Conservation (phyloP, 441 rosid species). For the Populus hybrid region DNA sequence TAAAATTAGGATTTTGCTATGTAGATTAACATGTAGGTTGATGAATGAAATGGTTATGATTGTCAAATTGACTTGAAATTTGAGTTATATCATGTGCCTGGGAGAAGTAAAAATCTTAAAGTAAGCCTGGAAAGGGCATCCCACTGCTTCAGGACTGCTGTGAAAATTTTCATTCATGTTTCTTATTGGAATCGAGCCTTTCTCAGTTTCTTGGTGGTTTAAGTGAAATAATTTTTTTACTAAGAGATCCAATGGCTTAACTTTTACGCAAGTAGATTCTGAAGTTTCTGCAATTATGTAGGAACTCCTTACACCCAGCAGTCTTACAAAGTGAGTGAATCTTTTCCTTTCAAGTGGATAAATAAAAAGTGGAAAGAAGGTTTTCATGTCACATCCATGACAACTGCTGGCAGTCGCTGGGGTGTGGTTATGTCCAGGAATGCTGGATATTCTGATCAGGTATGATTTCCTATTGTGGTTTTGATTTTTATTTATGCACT, state of each 20-base stretch:
- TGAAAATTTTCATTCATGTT: neutral
- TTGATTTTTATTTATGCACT: neutral
- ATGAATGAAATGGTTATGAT: neutral
- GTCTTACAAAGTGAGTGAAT: conserved; percentile 80
- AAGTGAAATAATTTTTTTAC: neutral
- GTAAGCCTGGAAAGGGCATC: neutral
- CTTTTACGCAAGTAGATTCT: neutral
- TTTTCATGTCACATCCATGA: conserved; percentile 80
- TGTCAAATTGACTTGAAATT: neutral
- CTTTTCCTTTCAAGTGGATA: conserved; percentile 85
- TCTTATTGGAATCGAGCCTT: neutral
- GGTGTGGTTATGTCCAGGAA: conserved; percentile 86
- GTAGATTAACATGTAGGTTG: neutral
- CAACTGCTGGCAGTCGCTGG: conserved; percentile 79
- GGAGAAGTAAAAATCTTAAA: neutral
- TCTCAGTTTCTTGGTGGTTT: neutral
- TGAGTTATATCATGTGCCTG: neutral
- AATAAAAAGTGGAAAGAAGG: conserved; percentile 91
- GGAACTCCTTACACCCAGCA: conserved; percentile 83
- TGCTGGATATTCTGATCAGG: conserved; percentile 79
- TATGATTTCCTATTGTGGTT: conserved; percentile 12
- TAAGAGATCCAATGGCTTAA: neutral
- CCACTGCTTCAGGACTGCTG: neutral
- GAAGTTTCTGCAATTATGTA: conserved; percentile 26
- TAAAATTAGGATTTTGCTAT: neutral